These are phyloP conservation scores for Apiospora rasikravindrae DNA, from an alignment of 2,329 filamentous ascomycete genomes.

Conservation along the genomic window DNA sequence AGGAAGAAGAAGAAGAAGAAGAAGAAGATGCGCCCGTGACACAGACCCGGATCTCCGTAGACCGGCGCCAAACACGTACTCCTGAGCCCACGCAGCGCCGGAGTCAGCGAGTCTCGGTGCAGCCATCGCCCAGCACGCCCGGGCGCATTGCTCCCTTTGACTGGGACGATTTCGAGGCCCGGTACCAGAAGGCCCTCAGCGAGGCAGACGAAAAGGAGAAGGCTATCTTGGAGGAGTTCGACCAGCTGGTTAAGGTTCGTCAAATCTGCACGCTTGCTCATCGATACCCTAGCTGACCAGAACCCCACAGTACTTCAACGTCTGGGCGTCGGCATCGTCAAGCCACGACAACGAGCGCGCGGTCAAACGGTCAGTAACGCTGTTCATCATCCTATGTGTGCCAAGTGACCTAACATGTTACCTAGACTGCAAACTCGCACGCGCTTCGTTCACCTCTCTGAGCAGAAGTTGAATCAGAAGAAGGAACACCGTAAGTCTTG, in stretches of 20 bases:
- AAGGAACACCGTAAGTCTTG: constrained; percentile 76
- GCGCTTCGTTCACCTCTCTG: constrained; percentile 75
- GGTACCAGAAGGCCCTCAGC: constrained; percentile 70
- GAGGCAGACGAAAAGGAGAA: constrained; percentile 68
- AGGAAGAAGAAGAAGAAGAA: constrained; percentile 4
- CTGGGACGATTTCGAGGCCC: constrained; percentile 77
- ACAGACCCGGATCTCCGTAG: constrained; percentile 28
- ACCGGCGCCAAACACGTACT: constrained; percentile 33
- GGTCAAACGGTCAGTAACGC: constrained; percentile 68
- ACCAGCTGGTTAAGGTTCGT: constrained; percentile 67
- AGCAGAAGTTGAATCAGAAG: constrained; percentile 73
- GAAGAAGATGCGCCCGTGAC: background rate
- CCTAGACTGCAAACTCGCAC: constrained; percentile 77
- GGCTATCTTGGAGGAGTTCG: constrained; percentile 69
- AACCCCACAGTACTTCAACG: constrained; percentile 69
- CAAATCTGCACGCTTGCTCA: background rate
- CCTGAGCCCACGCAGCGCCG: constrained; percentile 46
- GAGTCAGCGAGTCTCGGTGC: constrained; percentile 38
- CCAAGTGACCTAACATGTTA: constrained; percentile 23
- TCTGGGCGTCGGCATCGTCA: constrained; percentile 78
- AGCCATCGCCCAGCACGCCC: constrained; percentile 54
- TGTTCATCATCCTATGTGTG: background rate
- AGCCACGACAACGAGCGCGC: constrained; percentile 78
- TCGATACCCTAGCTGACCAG: constrained; percentile 25
- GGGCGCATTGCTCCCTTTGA: constrained; percentile 65